phyloP scores from a whole-genome alignment of 331 rosid genomes.

The Pyracantha coccinea region DNA sequence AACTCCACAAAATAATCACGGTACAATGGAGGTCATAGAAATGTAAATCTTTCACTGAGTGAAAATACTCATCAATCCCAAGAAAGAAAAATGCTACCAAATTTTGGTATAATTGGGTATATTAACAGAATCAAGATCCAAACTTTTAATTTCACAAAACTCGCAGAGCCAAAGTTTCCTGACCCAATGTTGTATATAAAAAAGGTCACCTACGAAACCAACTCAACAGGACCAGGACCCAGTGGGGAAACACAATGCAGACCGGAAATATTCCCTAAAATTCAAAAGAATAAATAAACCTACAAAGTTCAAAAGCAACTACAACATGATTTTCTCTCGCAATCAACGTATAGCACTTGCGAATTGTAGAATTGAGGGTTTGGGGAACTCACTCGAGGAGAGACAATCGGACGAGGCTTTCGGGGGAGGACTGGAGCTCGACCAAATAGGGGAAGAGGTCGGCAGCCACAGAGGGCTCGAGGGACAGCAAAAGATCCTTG shows the following conservation, averaged over 20 bases:
- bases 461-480: conserved; percentile 53
- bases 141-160: not conserved
- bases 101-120: not conserved
- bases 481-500: conserved; percentile 54
- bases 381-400: conserved; percentile 59
- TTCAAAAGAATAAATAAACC: not conserved
- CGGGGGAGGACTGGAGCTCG: conserved; percentile 78
- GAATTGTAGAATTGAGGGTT: not conserved
- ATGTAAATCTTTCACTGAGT: not conserved
- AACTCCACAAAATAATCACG: not conserved
- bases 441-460: conserved; percentile 69
- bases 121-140: not conserved
- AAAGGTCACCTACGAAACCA: not conserved
- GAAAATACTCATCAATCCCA: not conserved
- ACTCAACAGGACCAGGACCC: not conserved
- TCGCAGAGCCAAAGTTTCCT: not conserved
- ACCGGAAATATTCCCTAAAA: not conserved
- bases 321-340: not conserved
- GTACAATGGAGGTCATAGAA: not conserved
- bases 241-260: not conserved
- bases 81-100: not conserved
- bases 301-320: not conserved
- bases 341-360: not conserved
- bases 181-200: not conserved
- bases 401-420: conserved; percentile 62